These are phyloP conservation scores for Hemileia vastatrix DNA, from an alignment of 1,284 basidiomycete species.

Conservation along the genomic window DNA sequence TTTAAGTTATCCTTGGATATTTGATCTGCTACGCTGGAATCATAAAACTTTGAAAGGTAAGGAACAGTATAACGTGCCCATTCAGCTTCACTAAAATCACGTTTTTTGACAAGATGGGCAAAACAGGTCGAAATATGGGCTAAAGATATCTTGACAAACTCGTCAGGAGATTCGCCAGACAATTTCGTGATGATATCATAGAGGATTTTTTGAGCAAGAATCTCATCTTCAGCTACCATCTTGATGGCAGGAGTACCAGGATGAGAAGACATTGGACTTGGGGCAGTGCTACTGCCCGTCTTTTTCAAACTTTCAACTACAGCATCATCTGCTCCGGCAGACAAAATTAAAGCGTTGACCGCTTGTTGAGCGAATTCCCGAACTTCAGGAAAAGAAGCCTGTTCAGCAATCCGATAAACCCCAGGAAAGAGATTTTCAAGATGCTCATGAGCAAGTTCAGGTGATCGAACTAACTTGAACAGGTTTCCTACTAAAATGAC, in stretches of 20 bases:
- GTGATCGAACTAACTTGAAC: conserved; percentile 92
- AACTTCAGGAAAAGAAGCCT: conserved; percentile 94
- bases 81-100: conserved; percentile 56
- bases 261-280: conserved; percentile 54
- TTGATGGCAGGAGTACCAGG: conserved; percentile 43
- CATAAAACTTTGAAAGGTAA: conserved; percentile 52
- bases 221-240: conserved; percentile 31
- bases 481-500: conserved; percentile 94
- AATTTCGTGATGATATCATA: conserved; percentile 45
- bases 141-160: conserved; percentile 48
- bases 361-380: conserved; percentile 67
- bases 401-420: conserved; percentile 78
- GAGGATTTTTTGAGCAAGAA: conserved; percentile 51
- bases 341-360: conserved; percentile 19
- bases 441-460: conserved; percentile 78
- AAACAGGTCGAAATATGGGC: conserved; percentile 64
- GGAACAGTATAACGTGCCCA: conserved; percentile 69
- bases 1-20: conserved; percentile 58
- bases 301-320: conserved; percentile 34
- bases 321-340: conserved; percentile 32
- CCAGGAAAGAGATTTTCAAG: conserved; percentile 80
- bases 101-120: conserved; percentile 63
- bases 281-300: conserved; percentile 8
- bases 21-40: conserved; percentile 45
- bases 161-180: conserved; percentile 36